These are phyloP conservation scores for Hygrocybe punicea DNA, from an alignment of 768 basidiomycete genomes.

Conservation along the genomic window DNA sequence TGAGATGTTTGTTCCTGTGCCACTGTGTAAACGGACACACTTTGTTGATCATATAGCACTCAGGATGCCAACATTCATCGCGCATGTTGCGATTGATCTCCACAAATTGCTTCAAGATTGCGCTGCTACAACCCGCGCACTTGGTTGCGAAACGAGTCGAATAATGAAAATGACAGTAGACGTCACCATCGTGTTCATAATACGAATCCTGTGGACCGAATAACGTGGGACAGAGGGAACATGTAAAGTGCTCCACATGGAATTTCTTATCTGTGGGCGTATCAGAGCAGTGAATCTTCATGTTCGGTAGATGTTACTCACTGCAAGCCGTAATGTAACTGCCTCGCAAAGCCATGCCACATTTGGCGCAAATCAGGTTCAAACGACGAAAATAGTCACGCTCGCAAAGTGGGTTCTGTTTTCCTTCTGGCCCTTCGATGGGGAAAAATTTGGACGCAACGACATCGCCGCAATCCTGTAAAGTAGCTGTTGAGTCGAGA, in stretches of 20 bases:
- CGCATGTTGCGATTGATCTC: slow-evolving; percentile 98
- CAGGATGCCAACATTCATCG: slow-evolving; percentile 99
- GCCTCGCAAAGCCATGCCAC: slow-evolving; percentile 87
- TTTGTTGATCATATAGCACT: slow-evolving; percentile 99
- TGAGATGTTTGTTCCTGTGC: not conserved
- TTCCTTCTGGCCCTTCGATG: slow-evolving; percentile 85
- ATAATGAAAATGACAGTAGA: slow-evolving; percentile 99
- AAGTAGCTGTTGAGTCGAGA: slow-evolving; percentile 10
- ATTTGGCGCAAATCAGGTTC: slow-evolving; percentile 95
- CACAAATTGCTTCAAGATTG: slow-evolving; percentile 98
- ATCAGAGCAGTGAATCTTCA: slow-evolving; percentile 5
- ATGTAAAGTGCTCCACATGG: slow-evolving; percentile 99
- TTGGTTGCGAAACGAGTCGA: slow-evolving; percentile 98
- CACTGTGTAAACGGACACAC: slow-evolving; percentile 41
- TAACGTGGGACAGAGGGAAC: slow-evolving; percentile 91
- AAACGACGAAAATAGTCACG: slow-evolving; percentile 95
- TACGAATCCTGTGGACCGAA: slow-evolving; percentile 99
- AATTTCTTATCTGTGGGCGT: slow-evolving; percentile 82
- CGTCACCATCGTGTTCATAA: slow-evolving; percentile 97
- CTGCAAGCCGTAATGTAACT: slow-evolving; percentile 99
- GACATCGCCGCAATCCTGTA: slow-evolving; percentile 90
- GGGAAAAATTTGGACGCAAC: slow-evolving; percentile 99
- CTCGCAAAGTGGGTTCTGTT: slow-evolving; percentile 94
- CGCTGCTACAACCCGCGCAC: slow-evolving; percentile 95
- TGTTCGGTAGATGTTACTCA: slow-evolving; percentile 31